Base-by-base conservation (phyloP, 2,329 filamentous ascomycete genomes). In the Sarocladiaceae sp. region DNA sequence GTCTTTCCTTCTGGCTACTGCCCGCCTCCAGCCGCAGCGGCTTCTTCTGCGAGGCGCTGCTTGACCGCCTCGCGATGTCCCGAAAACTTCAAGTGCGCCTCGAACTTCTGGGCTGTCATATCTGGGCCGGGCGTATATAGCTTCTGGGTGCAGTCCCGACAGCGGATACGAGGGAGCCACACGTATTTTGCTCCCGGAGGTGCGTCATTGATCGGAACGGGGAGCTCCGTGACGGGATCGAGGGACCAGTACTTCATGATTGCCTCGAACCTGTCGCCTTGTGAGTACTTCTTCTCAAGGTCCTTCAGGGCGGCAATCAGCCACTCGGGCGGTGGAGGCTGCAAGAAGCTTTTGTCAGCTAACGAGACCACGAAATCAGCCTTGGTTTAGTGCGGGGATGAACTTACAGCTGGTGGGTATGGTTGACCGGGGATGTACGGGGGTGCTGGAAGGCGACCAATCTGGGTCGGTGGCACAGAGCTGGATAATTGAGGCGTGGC, bases 121-220 rank as follows among this genome's bases (percentile, higher is more conserved):
- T 84, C 88, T 0, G 90, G 88, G 0, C 89, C 87, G 0, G 90
- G 88, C 0, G 90, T 95, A 64, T 98, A 98, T 10, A 95, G 71
- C 64, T 96, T 97, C 23, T 88, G 88, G 0, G 88, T 88, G 60
- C 93, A 97, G 62, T 98, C 93, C 37, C 84, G 79, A 62, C 93
- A 98, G 47, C 88, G 78, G 51, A 98, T 96, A 42, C 93, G 77
- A 7, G 93, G 93, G 41, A 95, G 72, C 65, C 85, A 97, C 65
- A 86, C 85, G 54, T 84, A 88, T 56, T 84, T 86, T 49, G 88
- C 70, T 49, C 84, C 78, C 48, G 74, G 70, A 44, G 76, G 82
- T 4, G 40, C 40, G 10, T 43, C 40, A 15, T 43, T 43, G 7
- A 75, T 67, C 13, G 73, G 69, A 42, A 85, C 73, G 18, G 82